Base-by-base conservation (phyloP, 2,329 filamentous ascomycete genomes). In the Sporothrix globosa region DNA sequence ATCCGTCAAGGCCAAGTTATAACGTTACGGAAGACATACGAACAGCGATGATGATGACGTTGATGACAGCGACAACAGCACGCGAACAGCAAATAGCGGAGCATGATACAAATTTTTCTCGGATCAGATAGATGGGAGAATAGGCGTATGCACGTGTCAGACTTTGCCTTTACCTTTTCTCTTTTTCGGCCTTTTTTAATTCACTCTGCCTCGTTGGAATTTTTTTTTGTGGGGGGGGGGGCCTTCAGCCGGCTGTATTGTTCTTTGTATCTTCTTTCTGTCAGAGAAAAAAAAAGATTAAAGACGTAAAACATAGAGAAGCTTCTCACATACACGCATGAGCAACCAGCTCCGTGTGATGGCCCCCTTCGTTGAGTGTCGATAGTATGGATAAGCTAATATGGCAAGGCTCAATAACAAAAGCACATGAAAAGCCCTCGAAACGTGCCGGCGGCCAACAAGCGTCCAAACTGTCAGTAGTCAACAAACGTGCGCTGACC, bases 1-100 rank as follows among this genome's bases (percentile, higher is more conserved):
- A 0, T 50, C 68, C 3, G 27, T 77, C 68, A 78, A 79, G 73
- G 76, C 80, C 14, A 81, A 78, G 73, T 75, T 82, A 52, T 76
- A 71, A 39, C 6, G 21, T 24, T 21, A n/a, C 19, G 4, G 19
- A 21, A 60, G 24, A 54, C 52, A 30, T 19, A 54, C 52, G 14
- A 48, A 34, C 34, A 34, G 34, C 27, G 53, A 56, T 21, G 30
- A 56, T 21, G 30, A 58, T 30, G 17, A 41, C 10, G 56, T 44
- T 34, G 27, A 56, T 56, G 27, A 56, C 27, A 61, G 39, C 34
- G 56, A 44, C 56, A 44, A 19, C 10, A 61, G n/a, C 44, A 17
- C 34, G 41, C 34, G 34, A 24, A 44, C n/a, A 60, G 44, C 27
- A 48, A 48, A 48, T 48, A 48, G 44, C 44, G 6, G 44, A 48